A percentile compares a stretch with the other conserved stretches of the same genome.
Conservation (phyloP, 148 eudicot genomes). For the Camellia japonica region DNA sequence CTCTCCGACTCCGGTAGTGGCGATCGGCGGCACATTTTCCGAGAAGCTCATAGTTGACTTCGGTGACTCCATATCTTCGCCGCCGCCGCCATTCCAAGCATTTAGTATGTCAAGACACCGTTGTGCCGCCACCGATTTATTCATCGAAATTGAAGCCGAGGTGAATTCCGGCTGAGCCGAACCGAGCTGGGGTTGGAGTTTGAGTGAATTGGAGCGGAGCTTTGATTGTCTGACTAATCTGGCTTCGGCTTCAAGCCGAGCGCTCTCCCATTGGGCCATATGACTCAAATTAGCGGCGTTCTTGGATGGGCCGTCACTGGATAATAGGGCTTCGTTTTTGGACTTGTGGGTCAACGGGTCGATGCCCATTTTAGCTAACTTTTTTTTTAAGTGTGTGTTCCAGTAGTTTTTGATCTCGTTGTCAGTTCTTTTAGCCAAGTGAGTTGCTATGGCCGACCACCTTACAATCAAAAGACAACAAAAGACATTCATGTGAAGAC, state of each 20-base stretch:
- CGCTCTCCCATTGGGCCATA: slow-evolving; percentile 99
- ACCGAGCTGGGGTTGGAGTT: not conserved
- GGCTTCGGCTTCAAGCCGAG: slow-evolving; percentile 92
- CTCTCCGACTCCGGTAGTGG: slow-evolving; percentile 14
- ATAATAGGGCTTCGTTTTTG: slow-evolving; percentile 55
- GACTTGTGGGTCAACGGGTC: slow-evolving; percentile 95
- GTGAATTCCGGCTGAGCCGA: slow-evolving; percentile 9
- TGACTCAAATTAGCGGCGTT: slow-evolving; percentile 79
- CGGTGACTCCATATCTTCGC: slow-evolving; percentile 50
- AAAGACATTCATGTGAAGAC: not conserved
- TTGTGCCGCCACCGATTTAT: slow-evolving; percentile 21
- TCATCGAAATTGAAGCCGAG: slow-evolving; percentile 12
- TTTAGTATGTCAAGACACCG: slow-evolving; percentile 54
- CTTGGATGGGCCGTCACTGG: slow-evolving; percentile 47
- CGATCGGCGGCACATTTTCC: slow-evolving; percentile 16
- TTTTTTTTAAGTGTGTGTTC: slow-evolving; percentile 89
- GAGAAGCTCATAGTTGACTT: slow-evolving; percentile 68
- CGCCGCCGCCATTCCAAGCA: slow-evolving; percentile 47
- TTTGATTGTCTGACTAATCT: slow-evolving; percentile 73
- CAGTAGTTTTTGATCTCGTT: slow-evolving; percentile 94
- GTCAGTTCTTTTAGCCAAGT: slow-evolving; percentile 85
- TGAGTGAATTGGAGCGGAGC: slow-evolving; percentile 32
- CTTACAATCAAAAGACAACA: slow-evolving; percentile 31
- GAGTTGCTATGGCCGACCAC: slow-evolving; percentile 99
- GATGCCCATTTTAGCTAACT: slow-evolving; percentile 76